Evolutionary conservation across 2,329 filamentous ascomycete genomes (phyloP).

Genomic region (Diaporthe citriasiana): DNA sequence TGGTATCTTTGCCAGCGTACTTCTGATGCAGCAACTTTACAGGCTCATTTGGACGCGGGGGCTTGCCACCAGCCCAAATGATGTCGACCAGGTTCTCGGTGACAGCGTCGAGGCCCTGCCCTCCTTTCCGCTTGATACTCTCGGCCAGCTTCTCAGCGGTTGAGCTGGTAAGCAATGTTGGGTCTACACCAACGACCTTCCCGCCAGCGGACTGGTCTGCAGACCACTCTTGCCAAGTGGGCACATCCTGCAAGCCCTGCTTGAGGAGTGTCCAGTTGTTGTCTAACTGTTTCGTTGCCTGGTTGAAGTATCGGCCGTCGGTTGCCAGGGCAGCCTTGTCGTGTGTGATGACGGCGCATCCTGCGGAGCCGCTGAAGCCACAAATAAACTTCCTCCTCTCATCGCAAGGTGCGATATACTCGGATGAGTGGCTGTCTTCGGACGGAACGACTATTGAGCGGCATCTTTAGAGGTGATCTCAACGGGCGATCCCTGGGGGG

Average conservation of each 20-base stretch:
- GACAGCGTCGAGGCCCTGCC: conserved; percentile 80
- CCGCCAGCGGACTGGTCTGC: conserved; percentile 88
- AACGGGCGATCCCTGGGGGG: conserved; percentile 40
- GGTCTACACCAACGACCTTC: conserved; percentile 92
- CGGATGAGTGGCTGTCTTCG: conserved; percentile 96
- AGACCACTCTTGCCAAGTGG: conserved; percentile 97
- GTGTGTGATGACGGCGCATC: conserved; percentile 88
- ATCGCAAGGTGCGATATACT: conserved; percentile 98
- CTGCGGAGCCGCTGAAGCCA: conserved; percentile 95
- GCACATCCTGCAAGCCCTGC: conserved; percentile 92
- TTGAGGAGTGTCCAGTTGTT: conserved; percentile 92
- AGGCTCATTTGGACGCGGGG: conserved; percentile 80
- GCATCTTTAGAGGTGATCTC: conserved; percentile 54
- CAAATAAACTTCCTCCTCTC: conserved; percentile 91
- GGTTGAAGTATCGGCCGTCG: conserved; percentile 98
- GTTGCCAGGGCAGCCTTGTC: conserved; percentile 92
- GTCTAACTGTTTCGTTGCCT: conserved; percentile 92
- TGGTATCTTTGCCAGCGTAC: conserved; percentile 85
- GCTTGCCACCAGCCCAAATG: conserved; percentile 85
- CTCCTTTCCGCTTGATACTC: conserved; percentile 89
- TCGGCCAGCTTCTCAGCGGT: conserved; percentile 79
- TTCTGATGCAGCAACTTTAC: conserved; percentile 79
- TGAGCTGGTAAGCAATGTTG: conserved; percentile 82
- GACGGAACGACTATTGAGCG: conserved; percentile 83
- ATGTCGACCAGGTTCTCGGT: conserved; percentile 89